phyloP scores from a whole-genome alignment of 2,329 filamentous ascomycete genomes.

The Trichoderma semiorbis region DNA sequence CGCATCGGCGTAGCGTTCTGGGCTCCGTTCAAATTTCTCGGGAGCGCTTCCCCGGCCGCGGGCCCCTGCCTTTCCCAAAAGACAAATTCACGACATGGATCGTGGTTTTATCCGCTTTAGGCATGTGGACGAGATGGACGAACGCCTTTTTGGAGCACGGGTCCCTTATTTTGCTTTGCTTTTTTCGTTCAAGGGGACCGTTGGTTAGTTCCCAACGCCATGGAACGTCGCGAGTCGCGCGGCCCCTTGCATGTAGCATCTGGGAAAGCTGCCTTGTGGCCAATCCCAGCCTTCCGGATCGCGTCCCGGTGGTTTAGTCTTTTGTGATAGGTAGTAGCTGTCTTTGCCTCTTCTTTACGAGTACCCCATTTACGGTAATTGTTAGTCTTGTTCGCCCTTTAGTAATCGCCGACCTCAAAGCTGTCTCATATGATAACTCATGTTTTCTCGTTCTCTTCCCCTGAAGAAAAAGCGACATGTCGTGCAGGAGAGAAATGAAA shows the following conservation, averaged over 20 bases:
- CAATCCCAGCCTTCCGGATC: neutral
- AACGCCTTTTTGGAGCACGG: neutral
- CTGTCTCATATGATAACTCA: neutral
- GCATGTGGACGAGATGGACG: neutral
- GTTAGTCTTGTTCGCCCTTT: neutral
- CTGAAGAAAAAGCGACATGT: neutral
- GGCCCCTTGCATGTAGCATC: neutral
- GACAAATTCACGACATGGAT: neutral
- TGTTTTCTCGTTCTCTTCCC: neutral
- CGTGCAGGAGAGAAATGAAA: neutral
- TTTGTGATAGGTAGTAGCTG: neutral
- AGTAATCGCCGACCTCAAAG: neutral
- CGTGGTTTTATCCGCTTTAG: constrained; percentile 3
- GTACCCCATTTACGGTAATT: neutral
- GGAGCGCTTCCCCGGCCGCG: constrained; percentile 10
- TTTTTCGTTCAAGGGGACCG: neutral
- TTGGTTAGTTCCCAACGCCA: neutral
- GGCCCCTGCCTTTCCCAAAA: neutral
- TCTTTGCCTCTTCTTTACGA: neutral
- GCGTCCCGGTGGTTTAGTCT: neutral
- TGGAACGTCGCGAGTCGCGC: neutral
- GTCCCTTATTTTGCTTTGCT: neutral
- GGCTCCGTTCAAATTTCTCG: constrained; percentile 1
- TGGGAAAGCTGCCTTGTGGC: neutral
- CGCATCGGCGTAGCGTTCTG: neutral